Evolutionary conservation across 2,329 filamentous ascomycete genomes (phyloP).

Genomic region (Cercospora beticola): DNA sequence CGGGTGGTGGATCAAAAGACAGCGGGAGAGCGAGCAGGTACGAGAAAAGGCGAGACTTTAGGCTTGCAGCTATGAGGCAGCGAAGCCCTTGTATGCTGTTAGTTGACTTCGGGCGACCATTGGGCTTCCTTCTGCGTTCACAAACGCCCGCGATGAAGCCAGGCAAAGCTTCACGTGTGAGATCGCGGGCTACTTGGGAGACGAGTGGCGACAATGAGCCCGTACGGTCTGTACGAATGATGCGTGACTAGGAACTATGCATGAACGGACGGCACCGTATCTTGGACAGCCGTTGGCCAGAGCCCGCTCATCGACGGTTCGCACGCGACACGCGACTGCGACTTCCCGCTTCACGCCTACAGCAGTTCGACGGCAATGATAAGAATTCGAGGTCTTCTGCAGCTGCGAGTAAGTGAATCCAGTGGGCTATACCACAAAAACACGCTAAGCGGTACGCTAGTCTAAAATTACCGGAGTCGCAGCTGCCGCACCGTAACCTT

Average conservation of each 20-base stretch:
- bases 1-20: slow-evolving; percentile 67
- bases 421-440: background rate
- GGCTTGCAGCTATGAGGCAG: slow-evolving; percentile 14
- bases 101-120: background rate
- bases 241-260: slow-evolving; percentile 1
- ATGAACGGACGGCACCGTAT: background rate
- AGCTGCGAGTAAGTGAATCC: background rate
- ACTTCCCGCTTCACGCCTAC: background rate
- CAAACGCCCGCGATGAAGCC: background rate
- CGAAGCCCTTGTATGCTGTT: background rate
- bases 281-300: background rate
- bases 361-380: background rate
- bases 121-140: background rate
- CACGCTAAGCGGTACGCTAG: background rate
- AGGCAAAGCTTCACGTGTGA: background rate
- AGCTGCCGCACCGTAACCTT: slow-evolving; percentile 11
- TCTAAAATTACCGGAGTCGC: slow-evolving; percentile 4
- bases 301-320: background rate
- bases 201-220: background rate
- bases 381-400: background rate
- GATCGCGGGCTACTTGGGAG: slow-evolving; percentile 1
- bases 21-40: slow-evolving; percentile 63
- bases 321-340: background rate
- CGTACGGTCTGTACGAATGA: background rate
- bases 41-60: slow-evolving; percentile 61